Evolutionary conservation across 441 rosid species (phyloP).

Genomic region (Isatis lusitanica): DNA sequence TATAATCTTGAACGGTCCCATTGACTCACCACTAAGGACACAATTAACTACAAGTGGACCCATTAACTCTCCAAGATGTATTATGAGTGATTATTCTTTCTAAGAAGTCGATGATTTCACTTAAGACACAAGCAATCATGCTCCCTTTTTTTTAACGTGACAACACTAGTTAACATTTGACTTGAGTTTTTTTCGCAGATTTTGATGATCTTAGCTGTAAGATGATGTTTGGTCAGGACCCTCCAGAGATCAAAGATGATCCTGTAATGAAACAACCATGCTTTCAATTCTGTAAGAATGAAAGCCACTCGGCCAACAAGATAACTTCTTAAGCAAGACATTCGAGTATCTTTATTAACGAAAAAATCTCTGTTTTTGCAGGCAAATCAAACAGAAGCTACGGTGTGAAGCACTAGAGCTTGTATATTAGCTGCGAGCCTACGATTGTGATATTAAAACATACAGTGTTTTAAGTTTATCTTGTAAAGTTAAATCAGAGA

Average conservation of each 20-base stretch:
- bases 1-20: slow-evolving; percentile 60
- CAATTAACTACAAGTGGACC: slow-evolving; percentile 54
- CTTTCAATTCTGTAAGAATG: slow-evolving; percentile 68
- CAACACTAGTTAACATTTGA: slow-evolving; percentile 13
- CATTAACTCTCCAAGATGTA: slow-evolving; percentile 41
- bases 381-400: slow-evolving; percentile 72
- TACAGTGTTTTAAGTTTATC: slow-evolving; percentile 5
- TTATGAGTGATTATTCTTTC: slow-evolving; percentile 26
- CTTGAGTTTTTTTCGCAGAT: slow-evolving; percentile 54
- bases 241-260: slow-evolving; percentile 62
- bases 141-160: background rate
- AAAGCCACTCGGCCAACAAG: background rate
- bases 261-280: slow-evolving; percentile 90
- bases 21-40: slow-evolving; percentile 58
- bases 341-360: background rate
- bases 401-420: slow-evolving; percentile 44
- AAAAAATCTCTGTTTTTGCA: slow-evolving; percentile 36
- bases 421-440: background rate
- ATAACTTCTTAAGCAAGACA: background rate
- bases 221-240: slow-evolving; percentile 89
- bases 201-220: slow-evolving; percentile 93
- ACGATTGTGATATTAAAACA: slow-evolving; percentile 9
- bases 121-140: slow-evolving; percentile 28
- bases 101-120: slow-evolving; percentile 22
- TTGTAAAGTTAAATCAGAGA: slow-evolving; percentile 4